Evolutionary conservation across 176 grass and related monocot species (phyloP).

Genomic region (Carex kokanica): DNA sequence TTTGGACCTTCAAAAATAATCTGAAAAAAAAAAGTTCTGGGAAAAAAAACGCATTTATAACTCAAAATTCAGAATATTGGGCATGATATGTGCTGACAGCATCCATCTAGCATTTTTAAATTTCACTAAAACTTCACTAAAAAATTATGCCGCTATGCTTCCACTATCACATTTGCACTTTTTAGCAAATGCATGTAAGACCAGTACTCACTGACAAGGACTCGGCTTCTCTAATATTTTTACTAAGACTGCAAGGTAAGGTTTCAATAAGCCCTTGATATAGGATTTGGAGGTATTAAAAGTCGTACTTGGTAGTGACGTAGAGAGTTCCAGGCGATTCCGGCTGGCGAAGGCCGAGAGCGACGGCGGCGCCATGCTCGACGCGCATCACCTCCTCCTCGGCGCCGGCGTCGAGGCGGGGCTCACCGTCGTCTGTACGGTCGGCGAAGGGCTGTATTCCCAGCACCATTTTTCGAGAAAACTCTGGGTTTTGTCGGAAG

Average conservation of each 20-base stretch:
- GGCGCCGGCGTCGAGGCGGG: constrained; percentile 39
- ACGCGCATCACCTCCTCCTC: constrained; percentile 80
- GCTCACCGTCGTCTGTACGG: constrained; percentile 38
- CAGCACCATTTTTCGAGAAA: constrained; percentile 44
- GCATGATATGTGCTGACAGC: too few species aligned
- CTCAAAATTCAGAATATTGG: not conserved
- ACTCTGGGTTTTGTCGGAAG: not conserved
- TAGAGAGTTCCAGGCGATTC: constrained; percentile 71
- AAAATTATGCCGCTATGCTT: not conserved
- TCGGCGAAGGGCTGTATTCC: constrained; percentile 56
- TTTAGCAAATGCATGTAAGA: not conserved
- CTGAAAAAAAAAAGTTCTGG: not conserved
- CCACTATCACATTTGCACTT: not conserved
- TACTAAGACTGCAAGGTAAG: not conserved
- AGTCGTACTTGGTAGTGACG: constrained; percentile 59
- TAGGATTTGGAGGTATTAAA: not conserved
- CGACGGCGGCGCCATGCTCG: constrained; percentile 47
- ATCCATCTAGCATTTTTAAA: not conserved
- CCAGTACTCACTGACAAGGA: not conserved
- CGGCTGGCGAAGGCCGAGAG: constrained; percentile 40
- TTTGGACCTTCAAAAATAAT: not conserved
- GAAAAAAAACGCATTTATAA: not conserved
- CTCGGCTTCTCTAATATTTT: not conserved
- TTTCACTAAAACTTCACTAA: not conserved
- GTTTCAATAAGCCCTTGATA: not conserved